Percentiles rank a stretch among this genome's conserved stretches.
These are phyloP conservation scores for Fomitopsis pulvina DNA, from an alignment of 768 basidiomycete species.

Conservation along the genomic window DNA sequence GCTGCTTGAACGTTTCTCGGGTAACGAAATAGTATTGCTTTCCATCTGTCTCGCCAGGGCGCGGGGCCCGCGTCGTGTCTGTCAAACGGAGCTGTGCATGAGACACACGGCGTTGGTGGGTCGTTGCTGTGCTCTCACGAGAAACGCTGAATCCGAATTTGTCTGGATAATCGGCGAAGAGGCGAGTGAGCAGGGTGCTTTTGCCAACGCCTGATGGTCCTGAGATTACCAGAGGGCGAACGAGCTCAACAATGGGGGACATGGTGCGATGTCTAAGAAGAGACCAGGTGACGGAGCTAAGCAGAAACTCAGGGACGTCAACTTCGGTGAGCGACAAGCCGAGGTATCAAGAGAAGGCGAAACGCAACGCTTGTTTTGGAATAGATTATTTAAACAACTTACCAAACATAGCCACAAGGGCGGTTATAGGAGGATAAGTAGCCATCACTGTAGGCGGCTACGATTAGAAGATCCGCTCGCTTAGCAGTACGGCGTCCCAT, in stretches of 20 bases:
- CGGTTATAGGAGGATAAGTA: too few relatives aligned
- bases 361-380: too few relatives aligned
- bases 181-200: slow-evolving; percentile 77
- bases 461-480: too few relatives aligned
- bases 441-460: too few relatives aligned
- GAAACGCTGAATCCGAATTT: slow-evolving; percentile 92
- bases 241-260: slow-evolving; percentile 32
- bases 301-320: not conserved
- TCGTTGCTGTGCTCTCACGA: slow-evolving; percentile 38
- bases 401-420: too few relatives aligned
- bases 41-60: slow-evolving; percentile 78
- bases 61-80: slow-evolving; percentile 88
- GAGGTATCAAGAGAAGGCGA: too few relatives aligned
- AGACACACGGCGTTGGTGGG: slow-evolving; percentile 8
- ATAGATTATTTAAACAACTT: too few relatives aligned
- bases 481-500: too few relatives aligned
- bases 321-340: too few relatives aligned
- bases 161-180: slow-evolving; percentile 77
- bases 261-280: slow-evolving; percentile 13
- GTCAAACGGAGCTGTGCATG: slow-evolving; percentile 8
- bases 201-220: slow-evolving; percentile 95
- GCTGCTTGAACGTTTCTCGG: slow-evolving; percentile 59
- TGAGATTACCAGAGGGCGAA: slow-evolving; percentile 80
- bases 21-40: slow-evolving; percentile 84
- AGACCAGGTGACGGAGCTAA: slow-evolving; percentile 9